Conservation (phyloP, 257 asterid species). For the Fraxinus cuspidata region DNA sequence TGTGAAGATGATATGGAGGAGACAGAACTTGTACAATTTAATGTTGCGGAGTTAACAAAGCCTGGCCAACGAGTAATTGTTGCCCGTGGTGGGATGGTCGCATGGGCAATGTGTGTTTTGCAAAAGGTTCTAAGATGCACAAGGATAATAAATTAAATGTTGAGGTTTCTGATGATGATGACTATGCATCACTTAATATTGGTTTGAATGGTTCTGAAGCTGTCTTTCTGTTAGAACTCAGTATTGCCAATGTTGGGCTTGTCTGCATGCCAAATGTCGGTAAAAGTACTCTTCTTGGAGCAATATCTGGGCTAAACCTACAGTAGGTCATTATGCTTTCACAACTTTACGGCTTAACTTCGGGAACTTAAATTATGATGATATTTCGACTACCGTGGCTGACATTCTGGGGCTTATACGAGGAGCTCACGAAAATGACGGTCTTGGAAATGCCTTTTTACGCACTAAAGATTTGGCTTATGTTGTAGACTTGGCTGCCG, state of each 20-base stretch:
- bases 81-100: constrained; percentile 90
- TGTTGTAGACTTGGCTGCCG: constrained; percentile 76
- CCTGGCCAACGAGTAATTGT: constrained; percentile 73
- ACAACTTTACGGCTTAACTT: constrained; percentile 88
- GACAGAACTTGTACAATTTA: constrained; percentile 45
- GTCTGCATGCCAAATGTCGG: constrained; percentile 97
- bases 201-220: constrained; percentile 76
- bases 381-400: constrained; percentile 78
- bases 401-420: constrained; percentile 87
- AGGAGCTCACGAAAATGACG: constrained; percentile 89
- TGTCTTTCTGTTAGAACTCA: constrained; percentile 71
- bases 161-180: constrained; percentile 43
- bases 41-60: constrained; percentile 79
- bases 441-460: constrained; percentile 89
- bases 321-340: constrained; percentile 88
- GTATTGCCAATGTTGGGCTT: constrained; percentile 92
- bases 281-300: constrained; percentile 96
- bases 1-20: constrained; percentile 47
- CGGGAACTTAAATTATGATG: constrained; percentile 67
- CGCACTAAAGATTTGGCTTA: constrained; percentile 83
- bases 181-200: constrained; percentile 25
- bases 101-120: constrained; percentile 57
- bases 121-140: constrained; percentile 28
- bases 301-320: constrained; percentile 87
- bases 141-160: constrained; percentile 31